A percentile compares a stretch with the other conserved stretches of the same genome.
These are phyloP conservation scores for Cryptomeria japonica DNA, from an alignment of 75 land plant species.

Conservation along the genomic window DNA sequence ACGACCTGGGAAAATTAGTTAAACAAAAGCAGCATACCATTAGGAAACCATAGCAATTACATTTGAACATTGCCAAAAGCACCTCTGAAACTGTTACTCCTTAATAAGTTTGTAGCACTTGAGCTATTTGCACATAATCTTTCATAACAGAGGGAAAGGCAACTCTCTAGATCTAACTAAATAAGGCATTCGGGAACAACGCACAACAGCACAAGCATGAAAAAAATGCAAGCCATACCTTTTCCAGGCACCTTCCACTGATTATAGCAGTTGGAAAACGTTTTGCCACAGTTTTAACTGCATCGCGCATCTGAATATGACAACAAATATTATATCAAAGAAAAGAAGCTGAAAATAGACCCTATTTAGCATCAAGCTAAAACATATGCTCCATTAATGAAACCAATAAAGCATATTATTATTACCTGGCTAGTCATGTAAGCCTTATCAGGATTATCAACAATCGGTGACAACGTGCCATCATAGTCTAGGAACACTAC, in stretches of 20 bases:
- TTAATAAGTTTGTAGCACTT: not conserved
- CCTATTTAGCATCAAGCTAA: not conserved
- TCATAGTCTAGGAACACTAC: slow-evolving; percentile 79
- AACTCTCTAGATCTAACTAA: not conserved
- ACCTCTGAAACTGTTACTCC: not conserved
- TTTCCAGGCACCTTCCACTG: slow-evolving; percentile 66
- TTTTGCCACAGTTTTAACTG: slow-evolving; percentile 56
- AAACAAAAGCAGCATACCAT: not conserved
- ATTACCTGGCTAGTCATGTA: slow-evolving; percentile 64
- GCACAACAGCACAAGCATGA: not conserved
- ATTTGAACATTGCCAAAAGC: not conserved
- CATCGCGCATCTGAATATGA: slow-evolving; percentile 55
- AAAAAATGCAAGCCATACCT: slow-evolving; percentile 33
- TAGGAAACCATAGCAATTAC: not conserved
- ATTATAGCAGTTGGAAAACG: slow-evolving; percentile 80
- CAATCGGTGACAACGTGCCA: slow-evolving; percentile 78
- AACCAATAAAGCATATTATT: not conserved
- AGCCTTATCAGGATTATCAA: slow-evolving; percentile 74
- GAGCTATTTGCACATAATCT: not conserved
- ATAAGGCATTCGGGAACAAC: not conserved
- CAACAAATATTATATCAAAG: slow-evolving; percentile 2
- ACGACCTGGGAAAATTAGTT: slow-evolving; percentile 41
- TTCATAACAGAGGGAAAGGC: not conserved
- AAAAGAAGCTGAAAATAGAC: not conserved
- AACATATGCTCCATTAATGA: not conserved